Conservation (phyloP, 176 grass and related monocot species). For the Musa itinerans region DNA sequence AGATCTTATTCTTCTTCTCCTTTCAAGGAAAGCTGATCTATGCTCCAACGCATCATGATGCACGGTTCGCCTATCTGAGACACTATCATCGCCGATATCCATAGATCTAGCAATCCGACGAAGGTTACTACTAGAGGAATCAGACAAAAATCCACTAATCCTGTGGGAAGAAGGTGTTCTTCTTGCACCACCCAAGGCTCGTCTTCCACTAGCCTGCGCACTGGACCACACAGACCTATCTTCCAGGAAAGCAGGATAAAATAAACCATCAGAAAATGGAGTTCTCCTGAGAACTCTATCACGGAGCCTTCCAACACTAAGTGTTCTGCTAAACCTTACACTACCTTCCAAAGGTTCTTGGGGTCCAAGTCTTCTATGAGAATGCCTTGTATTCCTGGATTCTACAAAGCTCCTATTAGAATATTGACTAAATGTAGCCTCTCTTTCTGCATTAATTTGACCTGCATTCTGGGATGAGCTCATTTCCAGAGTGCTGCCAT, state of each 20-base stretch:
- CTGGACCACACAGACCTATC: constrained; percentile 48
- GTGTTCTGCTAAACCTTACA: constrained; percentile 78
- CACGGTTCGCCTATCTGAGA: constrained; percentile 27
- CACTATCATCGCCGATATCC: not conserved
- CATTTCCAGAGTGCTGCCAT: constrained; percentile 23
- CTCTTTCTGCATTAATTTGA: constrained; percentile 36
- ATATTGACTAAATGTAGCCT: constrained; percentile 41
- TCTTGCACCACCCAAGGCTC: constrained; percentile 45
- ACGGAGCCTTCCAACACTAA: constrained; percentile 71
- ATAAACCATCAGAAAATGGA: constrained; percentile 71
- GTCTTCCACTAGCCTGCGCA: constrained; percentile 39
- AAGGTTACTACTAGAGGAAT: constrained; percentile 31
- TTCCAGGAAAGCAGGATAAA: constrained; percentile 47
- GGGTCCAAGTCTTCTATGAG: constrained; percentile 42
- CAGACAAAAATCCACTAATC: constrained; percentile 35
- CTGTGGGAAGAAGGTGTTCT: constrained; percentile 44
- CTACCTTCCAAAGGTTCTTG: constrained; percentile 76
- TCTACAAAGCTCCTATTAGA: constrained; percentile 47
- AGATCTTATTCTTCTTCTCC: constrained; percentile 88
- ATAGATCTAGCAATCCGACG: constrained; percentile 13
- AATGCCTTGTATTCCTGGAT: constrained; percentile 44
- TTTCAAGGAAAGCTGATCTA: constrained; percentile 86
- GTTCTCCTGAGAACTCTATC: constrained; percentile 87
- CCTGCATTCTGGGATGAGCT: constrained; percentile 45
- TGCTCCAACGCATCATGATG: constrained; percentile 67